phyloP scores from a whole-genome alignment of 2,329 filamentous ascomycete species.

The Diaporthe vexans region DNA sequence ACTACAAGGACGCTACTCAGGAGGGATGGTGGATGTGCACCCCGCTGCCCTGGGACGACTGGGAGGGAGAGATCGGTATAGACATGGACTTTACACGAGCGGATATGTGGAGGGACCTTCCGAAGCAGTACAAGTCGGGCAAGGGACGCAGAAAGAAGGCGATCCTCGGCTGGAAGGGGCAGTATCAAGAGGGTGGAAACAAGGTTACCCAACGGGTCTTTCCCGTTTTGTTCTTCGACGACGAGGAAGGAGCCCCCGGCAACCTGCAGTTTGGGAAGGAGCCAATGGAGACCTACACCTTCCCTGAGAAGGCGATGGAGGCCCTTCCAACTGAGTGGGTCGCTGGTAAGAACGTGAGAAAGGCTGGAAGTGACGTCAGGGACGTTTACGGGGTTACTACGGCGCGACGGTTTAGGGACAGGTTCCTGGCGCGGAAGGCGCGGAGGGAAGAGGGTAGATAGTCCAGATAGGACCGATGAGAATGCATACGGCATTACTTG shows the following conservation, averaged over 20 bases:
- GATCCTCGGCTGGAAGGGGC: constrained; percentile 16
- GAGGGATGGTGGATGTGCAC: constrained; percentile 38
- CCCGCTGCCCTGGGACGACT: constrained; percentile 14
- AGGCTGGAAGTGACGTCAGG: not conserved
- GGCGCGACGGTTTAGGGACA: constrained; percentile 25
- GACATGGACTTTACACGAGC: constrained; percentile 1
- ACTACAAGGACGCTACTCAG: constrained; percentile 10
- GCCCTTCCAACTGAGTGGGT: constrained; percentile 36
- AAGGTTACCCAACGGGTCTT: constrained; percentile 6
- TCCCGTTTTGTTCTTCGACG: constrained; percentile 35
- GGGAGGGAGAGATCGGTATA: constrained; percentile 26
- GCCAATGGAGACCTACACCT: constrained; percentile 6
- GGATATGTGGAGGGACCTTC: constrained; percentile 10
- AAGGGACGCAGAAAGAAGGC: not conserved
- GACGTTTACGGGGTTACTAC: not conserved
- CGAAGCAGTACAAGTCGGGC: constrained; percentile 13
- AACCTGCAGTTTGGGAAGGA: constrained; percentile 16
- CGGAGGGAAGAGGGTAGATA: too few relatives aligned
- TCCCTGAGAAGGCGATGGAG: not conserved
- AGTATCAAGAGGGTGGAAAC: not conserved
- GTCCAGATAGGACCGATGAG: too few relatives aligned
- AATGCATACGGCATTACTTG: too few relatives aligned
- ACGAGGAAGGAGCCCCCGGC: not conserved
- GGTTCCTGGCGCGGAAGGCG: not conserved
- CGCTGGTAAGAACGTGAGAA: constrained; percentile 11